These are phyloP conservation scores for Cucurbita argyrosperma DNA, from an alignment of 306 rosid genomes.

Conservation along the genomic window DNA sequence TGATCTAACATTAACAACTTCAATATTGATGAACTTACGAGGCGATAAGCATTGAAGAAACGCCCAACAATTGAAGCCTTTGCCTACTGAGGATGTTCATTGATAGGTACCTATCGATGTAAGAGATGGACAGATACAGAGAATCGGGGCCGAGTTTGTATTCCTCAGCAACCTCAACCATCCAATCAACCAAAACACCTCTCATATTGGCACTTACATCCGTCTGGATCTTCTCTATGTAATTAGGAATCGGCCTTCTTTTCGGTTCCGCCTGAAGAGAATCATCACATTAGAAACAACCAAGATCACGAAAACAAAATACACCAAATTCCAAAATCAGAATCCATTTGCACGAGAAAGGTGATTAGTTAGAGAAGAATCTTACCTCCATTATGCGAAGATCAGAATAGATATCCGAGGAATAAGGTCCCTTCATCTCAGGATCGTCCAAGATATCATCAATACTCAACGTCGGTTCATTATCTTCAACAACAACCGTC, in stretches of 20 bases:
- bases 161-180: conserved; percentile 85
- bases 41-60: conserved; percentile 71
- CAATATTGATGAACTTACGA: conserved; percentile 36
- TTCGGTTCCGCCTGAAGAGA: conserved; percentile 40
- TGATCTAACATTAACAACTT: background rate
- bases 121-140: conserved; percentile 40
- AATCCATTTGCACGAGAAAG: background rate
- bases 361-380: background rate
- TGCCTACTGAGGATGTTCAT: conserved; percentile 25
- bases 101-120: conserved; percentile 57
- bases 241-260: conserved; percentile 51
- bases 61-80: conserved; percentile 57
- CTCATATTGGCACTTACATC: conserved; percentile 63
- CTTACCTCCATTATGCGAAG: conserved; percentile 66
- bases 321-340: background rate
- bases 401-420: conserved; percentile 52
- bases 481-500: background rate
- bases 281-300: background rate
- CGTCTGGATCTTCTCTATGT: conserved; percentile 49
- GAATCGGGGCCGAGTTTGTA: conserved; percentile 68
- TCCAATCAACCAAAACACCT: conserved; percentile 76
- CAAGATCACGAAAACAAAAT: background rate
- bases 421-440: conserved; percentile 43
- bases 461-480: background rate
- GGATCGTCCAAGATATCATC: conserved; percentile 27